phyloP scores from a whole-genome alignment of 139 green algal species.

The Closterium sp. region DNA sequence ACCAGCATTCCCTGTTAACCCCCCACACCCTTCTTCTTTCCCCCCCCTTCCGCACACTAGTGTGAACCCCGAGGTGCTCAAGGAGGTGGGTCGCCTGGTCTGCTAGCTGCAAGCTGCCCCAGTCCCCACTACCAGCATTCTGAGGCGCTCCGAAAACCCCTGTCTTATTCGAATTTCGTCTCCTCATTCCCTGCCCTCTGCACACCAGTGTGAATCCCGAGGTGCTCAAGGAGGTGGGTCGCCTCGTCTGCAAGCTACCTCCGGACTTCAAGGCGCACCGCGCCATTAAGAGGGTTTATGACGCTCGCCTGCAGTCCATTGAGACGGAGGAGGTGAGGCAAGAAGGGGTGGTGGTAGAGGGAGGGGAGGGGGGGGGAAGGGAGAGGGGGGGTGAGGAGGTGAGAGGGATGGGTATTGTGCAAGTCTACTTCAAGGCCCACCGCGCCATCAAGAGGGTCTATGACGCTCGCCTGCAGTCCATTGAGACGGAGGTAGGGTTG shows the following conservation, averaged over 20 bases:
- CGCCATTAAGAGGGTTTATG: constrained; percentile 88
- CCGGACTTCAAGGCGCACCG: constrained; percentile 79
- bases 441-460: constrained; percentile 70
- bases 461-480: constrained; percentile 72
- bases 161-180: too few relatives aligned
- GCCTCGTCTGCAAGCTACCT: constrained; percentile 77
- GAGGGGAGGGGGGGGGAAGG: too few relatives aligned
- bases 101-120: too few relatives aligned
- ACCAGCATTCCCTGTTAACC: too few relatives aligned
- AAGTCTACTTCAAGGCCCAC: too few relatives aligned
- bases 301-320: constrained; percentile 75
- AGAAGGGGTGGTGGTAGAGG: background rate
- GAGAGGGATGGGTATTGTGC: too few relatives aligned
- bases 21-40: background rate
- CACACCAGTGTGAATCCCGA: constrained; percentile 49
- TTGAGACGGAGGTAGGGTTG: too few relatives aligned
- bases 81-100: constrained; percentile 78
- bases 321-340: constrained; percentile 56
- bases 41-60: constrained; percentile 38
- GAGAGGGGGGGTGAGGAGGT: too few relatives aligned
- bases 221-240: constrained; percentile 67
- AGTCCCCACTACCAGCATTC: constrained; percentile 43
- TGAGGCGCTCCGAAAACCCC: background rate
- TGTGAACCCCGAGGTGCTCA: constrained; percentile 43
- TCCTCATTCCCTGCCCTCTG: too few relatives aligned